phyloP scores from a whole-genome alignment of 306 rosid genomes.

The Amphicarpaea edgeworthii region DNA sequence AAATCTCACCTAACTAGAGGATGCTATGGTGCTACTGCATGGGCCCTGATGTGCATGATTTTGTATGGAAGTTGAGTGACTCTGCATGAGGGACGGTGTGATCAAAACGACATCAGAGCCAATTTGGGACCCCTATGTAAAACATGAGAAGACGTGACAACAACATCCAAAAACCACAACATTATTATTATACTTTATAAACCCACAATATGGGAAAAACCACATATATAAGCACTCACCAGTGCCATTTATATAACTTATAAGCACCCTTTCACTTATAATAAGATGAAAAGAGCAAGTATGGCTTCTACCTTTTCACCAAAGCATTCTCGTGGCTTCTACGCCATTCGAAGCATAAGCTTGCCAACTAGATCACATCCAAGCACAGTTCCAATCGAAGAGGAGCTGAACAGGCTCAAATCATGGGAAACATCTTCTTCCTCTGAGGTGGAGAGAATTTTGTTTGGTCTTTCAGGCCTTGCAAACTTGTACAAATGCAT shows the following conservation, averaged over 20 bases:
- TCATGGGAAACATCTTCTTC: conserved; percentile 56
- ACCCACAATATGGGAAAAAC: conserved; percentile 39
- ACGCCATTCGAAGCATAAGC: conserved; percentile 64
- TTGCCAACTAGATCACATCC: conserved; percentile 84
- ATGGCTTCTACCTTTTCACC: conserved; percentile 58
- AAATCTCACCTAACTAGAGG: background rate
- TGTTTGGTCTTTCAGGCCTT: conserved; percentile 56
- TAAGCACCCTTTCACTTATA: background rate
- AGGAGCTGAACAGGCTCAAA: conserved; percentile 65
- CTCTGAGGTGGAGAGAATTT: conserved; percentile 49
- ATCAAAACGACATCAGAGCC: conserved; percentile 2
- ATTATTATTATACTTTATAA: background rate
- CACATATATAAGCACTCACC: conserved; percentile 3
- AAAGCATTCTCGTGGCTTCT: conserved; percentile 46
- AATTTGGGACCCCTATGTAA: conserved; percentile 28
- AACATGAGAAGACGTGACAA: conserved; percentile 53
- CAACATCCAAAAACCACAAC: conserved; percentile 29
- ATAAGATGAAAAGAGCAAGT: conserved; percentile 45
- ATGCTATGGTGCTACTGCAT: background rate
- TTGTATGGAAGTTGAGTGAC: conserved; percentile 35
- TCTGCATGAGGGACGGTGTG: conserved; percentile 5
- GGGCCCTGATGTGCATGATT: conserved; percentile 7
- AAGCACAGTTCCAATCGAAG: conserved; percentile 60
- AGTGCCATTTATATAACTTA: background rate
- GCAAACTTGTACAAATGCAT: conserved; percentile 54